Base-by-base conservation (phyloP, 169 alveolate species). In the Cryptosporidium meleagridis region DNA sequence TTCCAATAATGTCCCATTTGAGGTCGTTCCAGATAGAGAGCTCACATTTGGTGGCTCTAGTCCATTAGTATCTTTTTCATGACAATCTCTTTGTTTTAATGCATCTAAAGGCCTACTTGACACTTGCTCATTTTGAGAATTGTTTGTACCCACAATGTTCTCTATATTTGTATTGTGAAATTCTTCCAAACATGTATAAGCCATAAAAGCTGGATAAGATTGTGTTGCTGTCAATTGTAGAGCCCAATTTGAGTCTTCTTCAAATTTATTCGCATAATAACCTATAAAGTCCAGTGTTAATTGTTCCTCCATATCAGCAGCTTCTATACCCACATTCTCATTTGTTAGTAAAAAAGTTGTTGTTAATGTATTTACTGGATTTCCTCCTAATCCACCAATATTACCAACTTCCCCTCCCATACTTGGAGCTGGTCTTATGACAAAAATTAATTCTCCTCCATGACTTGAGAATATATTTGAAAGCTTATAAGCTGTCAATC, bases 181-280 rank as follows among this genome's bases (percentile, higher is more conserved):
- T 29, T 80, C 89, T 12, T 80, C 89, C 45, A 80, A 58, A 41
- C 89, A 80, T 39, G 89, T 80, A 59, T 80, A 80, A 14, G 89
- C 73, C 89, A 80, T 80, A 62, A 80, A 80, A 2, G 89, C 89
- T 26, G 89, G 89, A 41, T 80, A 80, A 9, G 89, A 80, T 53
- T 80, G 89, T 6, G 89, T 80, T 21, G 89, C 89, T 14, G 89
- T 80, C 0, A 80, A 51, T 37, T 80, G 89, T 55, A 80, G 18
- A 33, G 89, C 89, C 89, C 89, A 80, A 41, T 80, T 80, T 5
- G 89, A 65, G 16, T 80, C 89, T 39, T 80, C 75, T 44, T 80
- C 89, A 39, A 80, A 80, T 39, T 80, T 80, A 65, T 80, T 59
- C 18, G 89, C 89, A 62, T 80, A 80, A 16, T 80, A 80, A 26